Evolutionary conservation across 257 asterid species (phyloP).

Genomic region (Solanum acaule): DNA sequence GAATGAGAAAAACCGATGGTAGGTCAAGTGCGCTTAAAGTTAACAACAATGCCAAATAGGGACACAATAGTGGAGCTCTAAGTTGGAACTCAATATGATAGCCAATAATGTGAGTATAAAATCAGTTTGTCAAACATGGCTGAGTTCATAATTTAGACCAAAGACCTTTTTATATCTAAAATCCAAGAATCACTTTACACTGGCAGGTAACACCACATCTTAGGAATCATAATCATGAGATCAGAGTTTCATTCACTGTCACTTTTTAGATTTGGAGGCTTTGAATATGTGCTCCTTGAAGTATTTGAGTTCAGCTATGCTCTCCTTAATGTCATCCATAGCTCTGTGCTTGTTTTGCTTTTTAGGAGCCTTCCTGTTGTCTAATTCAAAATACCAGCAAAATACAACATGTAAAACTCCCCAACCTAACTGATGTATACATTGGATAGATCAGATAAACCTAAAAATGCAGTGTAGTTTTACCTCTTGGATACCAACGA

Average conservation of each 20-base stretch:
- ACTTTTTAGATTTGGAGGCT: constrained; percentile 33
- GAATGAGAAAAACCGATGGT: too few species aligned
- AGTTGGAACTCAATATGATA: neutral
- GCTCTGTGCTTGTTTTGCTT: constrained; percentile 85
- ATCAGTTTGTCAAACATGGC: neutral
- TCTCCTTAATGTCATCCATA: constrained; percentile 89
- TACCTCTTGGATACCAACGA: constrained; percentile 96
- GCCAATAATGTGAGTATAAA: neutral
- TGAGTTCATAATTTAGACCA: neutral
- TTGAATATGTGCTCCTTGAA: constrained; percentile 75
- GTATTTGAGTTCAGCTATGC: constrained; percentile 75
- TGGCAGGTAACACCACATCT: neutral
- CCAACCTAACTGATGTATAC: neutral
- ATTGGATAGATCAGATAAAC: neutral
- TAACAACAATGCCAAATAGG: too few species aligned
- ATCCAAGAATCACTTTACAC: neutral
- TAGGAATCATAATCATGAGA: neutral
- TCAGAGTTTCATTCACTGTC: neutral
- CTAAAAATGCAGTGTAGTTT: neutral
- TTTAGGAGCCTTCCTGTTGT: constrained; percentile 64
- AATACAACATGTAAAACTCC: neutral
- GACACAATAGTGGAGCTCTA: too few species aligned
- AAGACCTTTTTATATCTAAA: neutral
- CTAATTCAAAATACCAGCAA: constrained; percentile 15
- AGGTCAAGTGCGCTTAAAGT: too few species aligned